Evolutionary conservation across 768 basidiomycete genomes (phyloP), one percentile per base, ranked within the genome.

Genomic region (Termitomyces sp.): DNA sequence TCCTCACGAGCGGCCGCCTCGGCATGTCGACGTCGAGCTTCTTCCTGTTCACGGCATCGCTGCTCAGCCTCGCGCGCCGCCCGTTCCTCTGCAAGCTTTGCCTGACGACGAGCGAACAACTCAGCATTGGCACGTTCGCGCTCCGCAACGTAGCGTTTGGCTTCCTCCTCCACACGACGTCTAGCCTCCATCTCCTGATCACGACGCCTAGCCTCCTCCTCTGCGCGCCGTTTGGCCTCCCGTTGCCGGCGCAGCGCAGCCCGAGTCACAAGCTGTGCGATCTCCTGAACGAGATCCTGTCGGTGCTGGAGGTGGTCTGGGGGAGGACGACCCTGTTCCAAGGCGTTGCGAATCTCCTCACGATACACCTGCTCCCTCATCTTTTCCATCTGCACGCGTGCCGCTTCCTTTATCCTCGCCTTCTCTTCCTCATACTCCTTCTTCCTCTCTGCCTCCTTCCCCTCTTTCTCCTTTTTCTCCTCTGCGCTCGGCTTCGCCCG

Each of bases 211-310:
- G n/a, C n/a, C 40, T 44, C 42, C 10, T 25, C 10, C 36, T 38
- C 16, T 12, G 27, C 42, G 2, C 48, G 54, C 16, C 7, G 33
- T 1, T n/a, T 12, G 13, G 54, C 54, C 20, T 56, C 54, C 49
- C 31, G 54, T 16, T 56, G n/a, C 36, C 41, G 22, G 10, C 18
- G 29, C 5, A 23, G 33, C 7, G 49, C 42, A 13, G 54, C 43
- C 25, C 38, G 22, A n/a, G 22, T 22, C 13, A 56, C 33, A 11
- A 27, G 11, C 15, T 45, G 39, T 15, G 48, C 22, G 27, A 56
- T 38, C 43, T 56, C 54, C 22, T 45, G 49, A 23, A 56, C 51
- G 35, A 56, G 54, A 29, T 42, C 49, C 27, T 44, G 42, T 44
- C 40, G 49, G 7, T 50, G 35, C 35, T 22, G 49, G 18, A 50